Percentiles rank a stretch among this genome's conserved stretches.
Evolutionary conservation across 2,329 filamentous ascomycete genomes (phyloP).

Genomic region (Thermothelomyces thermophilus): DNA sequence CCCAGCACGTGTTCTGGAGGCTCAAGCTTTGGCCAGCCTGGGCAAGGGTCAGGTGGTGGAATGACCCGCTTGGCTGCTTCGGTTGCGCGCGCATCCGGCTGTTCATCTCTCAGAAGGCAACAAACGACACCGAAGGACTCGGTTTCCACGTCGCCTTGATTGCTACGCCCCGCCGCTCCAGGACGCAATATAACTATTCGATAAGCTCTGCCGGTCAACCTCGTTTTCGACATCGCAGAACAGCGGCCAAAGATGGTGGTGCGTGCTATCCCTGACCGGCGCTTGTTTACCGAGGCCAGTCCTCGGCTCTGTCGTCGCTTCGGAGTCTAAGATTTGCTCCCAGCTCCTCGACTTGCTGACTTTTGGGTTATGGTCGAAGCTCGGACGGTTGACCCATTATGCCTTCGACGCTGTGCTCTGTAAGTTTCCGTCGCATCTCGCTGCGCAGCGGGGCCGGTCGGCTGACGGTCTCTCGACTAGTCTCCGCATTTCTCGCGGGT

Average conservation of each 20-base stretch:
- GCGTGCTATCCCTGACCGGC: constrained; percentile 15
- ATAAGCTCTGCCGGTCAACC: constrained; percentile 1
- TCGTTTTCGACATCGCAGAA: background rate
- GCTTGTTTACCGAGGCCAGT: constrained; percentile 11
- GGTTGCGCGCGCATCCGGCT: background rate
- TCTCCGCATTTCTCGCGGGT: constrained; percentile 93
- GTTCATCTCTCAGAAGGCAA: constrained; percentile 1
- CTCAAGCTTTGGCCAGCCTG: constrained; percentile 4
- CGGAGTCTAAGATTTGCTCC: constrained; percentile 35
- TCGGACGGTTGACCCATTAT: constrained; percentile 90
- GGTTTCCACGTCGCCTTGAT: background rate
- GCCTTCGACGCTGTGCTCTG: constrained; percentile 91
- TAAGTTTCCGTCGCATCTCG: constrained; percentile 40
- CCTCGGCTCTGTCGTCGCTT: constrained; percentile 18
- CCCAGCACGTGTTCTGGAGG: constrained; percentile 11
- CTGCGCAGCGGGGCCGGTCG: background rate
- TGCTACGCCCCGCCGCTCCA: background rate
- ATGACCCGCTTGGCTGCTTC: constrained; percentile 7
- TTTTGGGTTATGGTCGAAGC: constrained; percentile 66
- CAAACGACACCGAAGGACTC: background rate
- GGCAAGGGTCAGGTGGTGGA: background rate
- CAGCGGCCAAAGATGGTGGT: constrained; percentile 28
- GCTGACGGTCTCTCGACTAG: constrained; percentile 36
- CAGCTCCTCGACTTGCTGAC: constrained; percentile 62
- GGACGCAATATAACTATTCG: background rate